These are phyloP conservation scores for Ceratocystis eucalypticola DNA, from an alignment of 2,329 filamentous ascomycete species.

Conservation along the genomic window DNA sequence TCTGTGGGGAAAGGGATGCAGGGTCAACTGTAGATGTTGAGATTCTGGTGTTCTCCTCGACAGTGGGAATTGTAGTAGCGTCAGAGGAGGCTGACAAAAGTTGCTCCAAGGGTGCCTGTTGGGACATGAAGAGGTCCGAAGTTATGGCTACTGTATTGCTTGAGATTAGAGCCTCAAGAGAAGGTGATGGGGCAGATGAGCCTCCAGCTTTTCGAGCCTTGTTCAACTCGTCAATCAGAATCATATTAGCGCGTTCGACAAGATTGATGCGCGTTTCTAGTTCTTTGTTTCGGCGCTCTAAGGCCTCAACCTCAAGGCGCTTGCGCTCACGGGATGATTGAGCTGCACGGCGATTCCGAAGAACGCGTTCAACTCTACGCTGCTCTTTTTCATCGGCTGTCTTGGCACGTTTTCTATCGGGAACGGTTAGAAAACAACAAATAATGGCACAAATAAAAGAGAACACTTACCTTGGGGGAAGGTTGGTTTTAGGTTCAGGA, in stretches of 20 bases:
- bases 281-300: slow-evolving; percentile 62
- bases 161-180: slow-evolving; percentile 31
- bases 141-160: slow-evolving; percentile 37
- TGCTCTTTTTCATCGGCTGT: slow-evolving; percentile 99
- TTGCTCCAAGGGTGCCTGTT: slow-evolving; percentile 22
- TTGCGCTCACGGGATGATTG: slow-evolving; percentile 95
- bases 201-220: slow-evolving; percentile 34
- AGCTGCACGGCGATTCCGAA: slow-evolving; percentile 87
- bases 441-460: not conserved
- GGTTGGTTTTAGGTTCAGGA: slow-evolving; percentile 89
- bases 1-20: slow-evolving; percentile 45
- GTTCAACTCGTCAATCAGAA: slow-evolving; percentile 38
- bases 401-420: slow-evolving; percentile 77
- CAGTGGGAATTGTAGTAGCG: not conserved
- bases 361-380: slow-evolving; percentile 88
- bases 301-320: slow-evolving; percentile 71
- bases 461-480: slow-evolving; percentile 63
- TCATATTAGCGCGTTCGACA: slow-evolving; percentile 41
- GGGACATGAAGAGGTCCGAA: slow-evolving; percentile 41
- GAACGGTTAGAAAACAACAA: not conserved
- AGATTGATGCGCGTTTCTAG: slow-evolving; percentile 50
- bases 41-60: slow-evolving; percentile 4
- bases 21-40: slow-evolving; percentile 44
- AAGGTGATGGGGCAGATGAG: slow-evolving; percentile 30
- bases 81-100: slow-evolving; percentile 23